Base-by-base conservation (phyloP, 1,139 yeast species). In the Yamadazyma jaroonii region DNA sequence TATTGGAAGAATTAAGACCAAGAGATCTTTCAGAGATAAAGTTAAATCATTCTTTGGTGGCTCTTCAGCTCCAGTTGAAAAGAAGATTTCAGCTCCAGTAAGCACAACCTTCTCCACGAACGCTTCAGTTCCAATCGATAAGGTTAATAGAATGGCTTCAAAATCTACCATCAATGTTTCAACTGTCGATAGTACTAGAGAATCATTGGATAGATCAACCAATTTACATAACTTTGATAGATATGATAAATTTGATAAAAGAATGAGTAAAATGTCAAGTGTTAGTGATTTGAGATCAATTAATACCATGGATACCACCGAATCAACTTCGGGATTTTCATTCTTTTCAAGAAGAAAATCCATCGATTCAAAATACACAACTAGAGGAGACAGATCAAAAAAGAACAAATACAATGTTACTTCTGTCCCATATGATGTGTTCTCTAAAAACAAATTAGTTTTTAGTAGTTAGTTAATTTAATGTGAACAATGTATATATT, bases 241-340 rank as follows among this genome's bases (percentile, higher is more conserved):
- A 17, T 17, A 17, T 17, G 20, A 17, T 17, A 33, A 33, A 9
- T 35, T 36, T 21, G 28, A 28, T 14, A 37, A 36, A 31, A 37
- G 37, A 30, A 15, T 11, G 22, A 35, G 33, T 21, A 43, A 36
- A 32, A 44, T 40, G 39, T 40, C 48, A 36, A 44, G 50, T 40
- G 44, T 43, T 31, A 45, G 53, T 34, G 71, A 65, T 47, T 43
- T 53, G 38, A 44, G 52, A 10, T 64, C 72, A 5, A 50, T 66
- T 35, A 48, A 47, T 41, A 54, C 67, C n/a, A 43, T 41, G 29
- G 65, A 56, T n/a, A 48, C 63, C 17, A 46, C 39, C 29, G 50
- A 47, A 26, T 56, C 67, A 5, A 47, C 61, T 32, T 61, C 70
- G 12, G 71, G 71, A 9, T 66, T 67, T 41, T 63, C 72, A 6